These are phyloP conservation scores for Lichtheimia ornata DNA, from an alignment of 371 early-diverging fungal species.

Conservation along the genomic window DNA sequence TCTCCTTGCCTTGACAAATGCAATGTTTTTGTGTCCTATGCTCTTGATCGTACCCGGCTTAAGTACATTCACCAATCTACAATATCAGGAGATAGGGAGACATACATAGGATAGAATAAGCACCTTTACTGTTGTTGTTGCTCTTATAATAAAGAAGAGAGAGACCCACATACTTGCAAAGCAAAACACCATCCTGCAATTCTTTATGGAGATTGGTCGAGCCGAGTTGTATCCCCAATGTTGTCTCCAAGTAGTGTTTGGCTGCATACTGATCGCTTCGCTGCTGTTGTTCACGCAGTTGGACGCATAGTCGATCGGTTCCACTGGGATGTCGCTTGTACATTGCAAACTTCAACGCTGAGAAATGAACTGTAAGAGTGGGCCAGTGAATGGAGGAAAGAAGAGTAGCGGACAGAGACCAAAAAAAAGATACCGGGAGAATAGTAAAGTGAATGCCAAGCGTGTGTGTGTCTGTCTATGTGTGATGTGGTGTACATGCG, in stretches of 20 bases:
- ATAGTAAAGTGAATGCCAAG: too few species aligned
- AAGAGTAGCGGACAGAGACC: too few species aligned
- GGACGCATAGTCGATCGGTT: slow-evolving; percentile 12
- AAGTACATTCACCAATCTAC: slow-evolving; percentile 68
- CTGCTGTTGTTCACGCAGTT: slow-evolving; percentile 7
- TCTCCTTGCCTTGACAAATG: slow-evolving; percentile 67
- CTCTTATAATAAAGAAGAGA: too few species aligned
- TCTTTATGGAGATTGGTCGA: slow-evolving; percentile 30
- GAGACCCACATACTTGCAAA: slow-evolving; percentile 60
- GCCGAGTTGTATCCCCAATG: slow-evolving; percentile 24
- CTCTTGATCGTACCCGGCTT: slow-evolving; percentile 64
- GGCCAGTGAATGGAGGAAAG: too few species aligned
- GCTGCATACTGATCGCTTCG: slow-evolving; percentile 22
- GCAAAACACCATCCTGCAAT: slow-evolving; percentile 64
- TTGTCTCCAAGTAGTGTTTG: slow-evolving; percentile 31
- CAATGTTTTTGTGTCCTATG: slow-evolving; percentile 61
- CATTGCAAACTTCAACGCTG: too few species aligned
- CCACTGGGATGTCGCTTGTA: slow-evolving; percentile 7
- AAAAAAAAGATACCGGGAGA: too few species aligned
- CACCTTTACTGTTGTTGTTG: background rate
- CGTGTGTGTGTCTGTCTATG: too few species aligned
- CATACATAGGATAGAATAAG: background rate
- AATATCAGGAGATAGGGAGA: too few species aligned
- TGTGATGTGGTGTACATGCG: too few species aligned
- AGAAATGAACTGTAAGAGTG: too few species aligned